Base-by-base conservation (phyloP, 768 basidiomycete species). In the Saitozyma podzolica region DNA sequence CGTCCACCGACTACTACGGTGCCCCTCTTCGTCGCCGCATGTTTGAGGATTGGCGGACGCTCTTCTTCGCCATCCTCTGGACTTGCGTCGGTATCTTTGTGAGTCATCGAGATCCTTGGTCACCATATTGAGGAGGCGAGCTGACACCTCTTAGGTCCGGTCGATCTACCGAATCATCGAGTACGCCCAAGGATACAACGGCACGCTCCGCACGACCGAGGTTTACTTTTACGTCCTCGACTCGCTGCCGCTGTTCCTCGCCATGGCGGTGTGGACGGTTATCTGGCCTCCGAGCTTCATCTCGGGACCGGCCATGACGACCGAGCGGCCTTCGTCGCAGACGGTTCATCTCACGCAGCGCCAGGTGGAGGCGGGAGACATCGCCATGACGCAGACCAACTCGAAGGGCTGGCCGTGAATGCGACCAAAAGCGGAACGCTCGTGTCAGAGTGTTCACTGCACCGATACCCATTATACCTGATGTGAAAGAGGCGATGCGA, bases 61-160 rank as follows among this genome's bases (percentile, higher is more conserved):
- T 90, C n/a, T 83, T 83, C 16, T 75, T 59, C 8, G 84, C 83
- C 3, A 70, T 88, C 61, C 63, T 79, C 13, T 50, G 87, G 54
- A 88, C 86, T 70, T 87, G 85, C 61, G 65, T 85, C 29, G 86
- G 87, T 9, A 86, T 89, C 63, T 73, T 88, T 61, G 87, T 89
- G 61, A 52, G 85, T 81, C n/a, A 17, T 20, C 37, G 54, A 8
- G 14, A n/a, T n/a, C 19, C 9, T 20, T 47, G 8, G 14, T 9
- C 37, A 16, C 57, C 29, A 8, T 54, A 20, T 40, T 40, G 19
- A 48, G n/a, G 29, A 4, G 40, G 6, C 16, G 41, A 0, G 49
- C 58, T 51, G 14, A 53, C 42, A 43, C 11, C 50, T 3, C 2
- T 0, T 20, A 77, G 72, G 82, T 88, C 65, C 88, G 89, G 59